A percentile compares a stretch with the other conserved stretches of the same genome.
These are phyloP conservation scores for Solanum rostratum DNA, from an alignment of 257 asterid species.

Conservation along the genomic window DNA sequence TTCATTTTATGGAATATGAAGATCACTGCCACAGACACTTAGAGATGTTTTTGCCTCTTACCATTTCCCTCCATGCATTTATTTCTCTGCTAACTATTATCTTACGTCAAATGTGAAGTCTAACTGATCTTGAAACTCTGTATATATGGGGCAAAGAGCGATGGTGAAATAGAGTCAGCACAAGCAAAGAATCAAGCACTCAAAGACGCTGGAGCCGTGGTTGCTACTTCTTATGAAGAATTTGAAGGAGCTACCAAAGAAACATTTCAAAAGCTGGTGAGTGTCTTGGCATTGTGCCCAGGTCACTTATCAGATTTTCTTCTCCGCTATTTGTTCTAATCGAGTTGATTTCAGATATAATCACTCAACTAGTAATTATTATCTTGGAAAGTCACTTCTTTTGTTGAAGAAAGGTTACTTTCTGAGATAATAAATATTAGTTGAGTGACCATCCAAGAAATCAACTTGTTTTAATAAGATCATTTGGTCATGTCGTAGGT, in stretches of 20 bases:
- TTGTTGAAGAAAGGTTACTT: background rate
- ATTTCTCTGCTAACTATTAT: background rate
- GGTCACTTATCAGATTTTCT: background rate
- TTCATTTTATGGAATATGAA: background rate
- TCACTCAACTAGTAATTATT: background rate
- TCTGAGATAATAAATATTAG: background rate
- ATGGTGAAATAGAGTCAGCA: conserved; percentile 96
- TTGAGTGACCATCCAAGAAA: background rate
- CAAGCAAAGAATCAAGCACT: conserved; percentile 97
- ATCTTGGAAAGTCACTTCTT: too few relatives aligned
- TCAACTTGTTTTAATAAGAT: background rate
- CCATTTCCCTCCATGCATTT: background rate
- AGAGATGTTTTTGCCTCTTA: background rate
- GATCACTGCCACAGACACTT: background rate
- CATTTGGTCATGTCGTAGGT: conserved; percentile 27
- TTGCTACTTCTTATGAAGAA: conserved; percentile 89
- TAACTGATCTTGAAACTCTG: too few relatives aligned
- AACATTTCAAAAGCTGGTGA: conserved; percentile 63
- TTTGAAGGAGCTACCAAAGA: conserved; percentile 73
- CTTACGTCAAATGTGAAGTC: background rate
- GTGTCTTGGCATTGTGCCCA: background rate
- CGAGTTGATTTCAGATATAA: background rate
- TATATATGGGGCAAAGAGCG: too few relatives aligned
- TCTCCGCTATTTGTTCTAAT: too few relatives aligned
- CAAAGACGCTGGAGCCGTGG: conserved; percentile 84